Conservation (phyloP, 2,329 filamentous ascomycete genomes). For the Penicillium sp. region DNA sequence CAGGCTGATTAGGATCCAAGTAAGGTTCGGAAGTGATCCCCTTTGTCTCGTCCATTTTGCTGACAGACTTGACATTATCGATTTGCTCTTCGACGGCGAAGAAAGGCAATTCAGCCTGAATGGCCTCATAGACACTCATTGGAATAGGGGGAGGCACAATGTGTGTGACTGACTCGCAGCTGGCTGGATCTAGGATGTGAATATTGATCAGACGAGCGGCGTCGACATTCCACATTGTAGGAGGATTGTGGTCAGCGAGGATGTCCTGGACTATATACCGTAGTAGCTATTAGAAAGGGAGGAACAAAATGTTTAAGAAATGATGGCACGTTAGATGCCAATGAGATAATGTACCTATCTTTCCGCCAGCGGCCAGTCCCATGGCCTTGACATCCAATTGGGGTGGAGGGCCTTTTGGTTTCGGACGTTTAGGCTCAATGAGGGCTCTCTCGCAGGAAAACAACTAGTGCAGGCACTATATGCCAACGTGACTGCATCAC, state of each 20-base stretch:
- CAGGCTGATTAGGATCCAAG: neutral
- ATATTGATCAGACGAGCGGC: neutral
- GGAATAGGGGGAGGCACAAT: conserved; percentile 1
- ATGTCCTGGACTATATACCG: neutral
- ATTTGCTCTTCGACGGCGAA: neutral
- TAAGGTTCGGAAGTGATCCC: neutral
- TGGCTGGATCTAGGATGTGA: conserved; percentile 1
- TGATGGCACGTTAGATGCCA: too few species aligned
- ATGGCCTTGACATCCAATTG: neutral
- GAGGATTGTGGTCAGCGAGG: neutral
- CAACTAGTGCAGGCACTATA: neutral
- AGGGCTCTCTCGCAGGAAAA: too few species aligned
- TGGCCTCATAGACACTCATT: neutral
- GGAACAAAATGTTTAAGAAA: too few species aligned
- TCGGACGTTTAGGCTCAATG: neutral
- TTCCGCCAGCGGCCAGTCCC: neutral
- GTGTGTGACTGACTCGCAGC: neutral
- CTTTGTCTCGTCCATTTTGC: conserved; percentile 4
- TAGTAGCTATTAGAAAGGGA: too few species aligned
- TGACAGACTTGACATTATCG: conserved; percentile 2
- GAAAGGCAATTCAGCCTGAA: neutral
- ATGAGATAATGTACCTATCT: neutral
- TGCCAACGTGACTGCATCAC: neutral
- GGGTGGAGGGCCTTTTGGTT: neutral
- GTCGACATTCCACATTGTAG: neutral